A percentile compares a stretch with the other conserved stretches of the same genome.
phyloP scores from a whole-genome alignment of 1,284 basidiomycete species.

The Testicularia cyperi region DNA sequence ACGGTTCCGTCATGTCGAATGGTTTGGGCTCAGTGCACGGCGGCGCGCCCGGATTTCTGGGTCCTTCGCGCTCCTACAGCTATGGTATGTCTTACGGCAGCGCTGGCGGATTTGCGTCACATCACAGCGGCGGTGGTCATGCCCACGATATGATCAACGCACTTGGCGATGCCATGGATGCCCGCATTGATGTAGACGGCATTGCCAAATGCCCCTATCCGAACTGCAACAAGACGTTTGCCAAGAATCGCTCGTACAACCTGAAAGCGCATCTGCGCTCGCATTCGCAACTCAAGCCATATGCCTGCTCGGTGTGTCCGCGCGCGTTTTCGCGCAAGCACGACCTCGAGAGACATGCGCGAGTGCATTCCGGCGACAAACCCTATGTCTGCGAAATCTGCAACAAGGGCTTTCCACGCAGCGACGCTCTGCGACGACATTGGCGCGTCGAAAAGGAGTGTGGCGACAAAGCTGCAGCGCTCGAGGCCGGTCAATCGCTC shows the following conservation, averaged over 20 bases:
- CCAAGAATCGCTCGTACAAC: conserved; percentile 56
- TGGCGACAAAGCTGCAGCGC: conserved; percentile 43
- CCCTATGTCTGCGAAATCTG: conserved; percentile 58
- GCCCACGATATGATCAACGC: conserved; percentile 45
- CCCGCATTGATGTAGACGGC: conserved; percentile 45
- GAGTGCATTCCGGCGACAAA: conserved; percentile 58
- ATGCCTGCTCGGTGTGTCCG: conserved; percentile 53
- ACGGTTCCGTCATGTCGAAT: conserved; percentile 13
- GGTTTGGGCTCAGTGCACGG: conserved; percentile 2
- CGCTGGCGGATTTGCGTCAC: conserved; percentile 14
- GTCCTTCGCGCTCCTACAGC: conserved; percentile 18
- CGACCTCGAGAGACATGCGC: conserved; percentile 57
- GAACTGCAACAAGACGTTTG: conserved; percentile 55
- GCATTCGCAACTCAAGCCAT: conserved; percentile 54
- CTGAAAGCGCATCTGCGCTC: conserved; percentile 53
- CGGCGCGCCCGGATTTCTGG: conserved; percentile 13
- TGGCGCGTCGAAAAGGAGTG: conserved; percentile 57
- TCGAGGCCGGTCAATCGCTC: conserved; percentile 44
- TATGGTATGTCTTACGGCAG: conserved; percentile 15
- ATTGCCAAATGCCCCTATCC: conserved; percentile 50
- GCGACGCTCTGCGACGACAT: conserved; percentile 56
- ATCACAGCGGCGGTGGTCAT: conserved; percentile 20
- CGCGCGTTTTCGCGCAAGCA: conserved; percentile 57
- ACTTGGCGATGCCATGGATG: conserved; percentile 48
- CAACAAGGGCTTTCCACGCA: conserved; percentile 56